These are phyloP conservation scores for Volvox reticuliferus DNA, from an alignment of 139 green algal genomes.

Conservation along the genomic window DNA sequence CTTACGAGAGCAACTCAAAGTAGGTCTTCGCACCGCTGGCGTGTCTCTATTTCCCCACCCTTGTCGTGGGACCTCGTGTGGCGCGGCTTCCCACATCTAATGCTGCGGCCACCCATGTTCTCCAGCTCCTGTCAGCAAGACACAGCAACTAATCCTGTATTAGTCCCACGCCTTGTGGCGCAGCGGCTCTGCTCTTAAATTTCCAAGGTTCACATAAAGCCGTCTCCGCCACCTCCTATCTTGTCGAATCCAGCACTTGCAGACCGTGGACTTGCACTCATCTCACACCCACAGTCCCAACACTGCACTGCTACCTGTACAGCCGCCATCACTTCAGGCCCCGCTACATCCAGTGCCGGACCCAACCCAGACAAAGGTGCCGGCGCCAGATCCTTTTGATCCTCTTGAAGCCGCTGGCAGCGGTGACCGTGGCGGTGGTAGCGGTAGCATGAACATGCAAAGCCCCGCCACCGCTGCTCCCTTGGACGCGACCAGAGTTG, in stretches of 20 bases:
- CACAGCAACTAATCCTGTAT: too few relatives aligned
- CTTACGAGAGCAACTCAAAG: neutral
- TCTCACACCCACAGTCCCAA: neutral
- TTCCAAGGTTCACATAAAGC: neutral
- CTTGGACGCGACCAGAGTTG: too few relatives aligned
- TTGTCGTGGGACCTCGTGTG: neutral
- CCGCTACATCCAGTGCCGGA: neutral
- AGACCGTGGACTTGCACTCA: constrained; percentile 26
- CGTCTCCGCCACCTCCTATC: neutral
- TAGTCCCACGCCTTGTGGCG: too few relatives aligned
- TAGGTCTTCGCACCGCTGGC: neutral
- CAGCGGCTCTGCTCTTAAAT: too few relatives aligned
- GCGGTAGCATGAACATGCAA: too few relatives aligned
- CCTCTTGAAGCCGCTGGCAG: neutral
- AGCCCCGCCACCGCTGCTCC: too few relatives aligned
- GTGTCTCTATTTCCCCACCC: neutral
- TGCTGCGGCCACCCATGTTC: too few relatives aligned
- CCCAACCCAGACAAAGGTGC: neutral
- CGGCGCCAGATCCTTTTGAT: neutral
- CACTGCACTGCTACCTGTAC: neutral
- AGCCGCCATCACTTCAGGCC: too few relatives aligned
- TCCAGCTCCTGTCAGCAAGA: too few relatives aligned
- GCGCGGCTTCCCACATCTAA: neutral
- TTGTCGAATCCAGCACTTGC: constrained; percentile 19
- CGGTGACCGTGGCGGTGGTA: neutral